phyloP scores from a whole-genome alignment of 1,139 yeast species.

The Kodamaea sp. region DNA sequence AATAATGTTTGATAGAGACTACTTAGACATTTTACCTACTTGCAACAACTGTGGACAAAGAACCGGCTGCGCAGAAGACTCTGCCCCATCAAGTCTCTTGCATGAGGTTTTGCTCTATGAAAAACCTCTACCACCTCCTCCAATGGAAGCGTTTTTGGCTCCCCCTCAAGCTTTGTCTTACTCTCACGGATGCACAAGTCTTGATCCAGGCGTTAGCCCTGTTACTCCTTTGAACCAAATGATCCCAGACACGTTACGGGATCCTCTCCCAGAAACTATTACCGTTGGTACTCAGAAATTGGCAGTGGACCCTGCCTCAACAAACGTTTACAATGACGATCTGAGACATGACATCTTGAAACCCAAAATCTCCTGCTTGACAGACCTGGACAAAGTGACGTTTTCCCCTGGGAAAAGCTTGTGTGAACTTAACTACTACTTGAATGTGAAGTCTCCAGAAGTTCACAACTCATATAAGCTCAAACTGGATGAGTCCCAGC shows the following conservation, averaged over 20 bases:
- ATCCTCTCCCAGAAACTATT: conserved; percentile 11
- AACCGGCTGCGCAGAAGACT: conserved; percentile 12
- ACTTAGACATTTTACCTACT: conserved; percentile 10
- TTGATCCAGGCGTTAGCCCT: conserved; percentile 12
- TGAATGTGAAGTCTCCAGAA: conserved; percentile 30
- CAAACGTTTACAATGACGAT: conserved; percentile 1
- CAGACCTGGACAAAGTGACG: conserved; percentile 16
- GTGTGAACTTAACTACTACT: conserved; percentile 21
- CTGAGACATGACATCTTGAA: conserved; percentile 15
- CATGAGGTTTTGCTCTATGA: conserved; percentile 11
- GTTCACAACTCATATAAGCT: conserved; percentile 11
- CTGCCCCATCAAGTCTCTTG: conserved; percentile 8
- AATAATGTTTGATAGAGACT: conserved; percentile 14
- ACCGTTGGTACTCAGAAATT: conserved; percentile 1
- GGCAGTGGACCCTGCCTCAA: conserved; percentile 2
- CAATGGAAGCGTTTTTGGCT: conserved; percentile 2
- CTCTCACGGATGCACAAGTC: not conserved
- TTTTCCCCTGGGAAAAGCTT: not conserved
- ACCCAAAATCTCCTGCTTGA: conserved; percentile 21
- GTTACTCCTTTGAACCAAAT: conserved; percentile 28
- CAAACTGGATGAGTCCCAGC: conserved; percentile 2
- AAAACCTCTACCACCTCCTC: conserved; percentile 12
- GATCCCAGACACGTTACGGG: conserved; percentile 25
- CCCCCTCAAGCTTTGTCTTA: not conserved
- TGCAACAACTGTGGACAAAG: conserved; percentile 14